Conservation (phyloP, 1,284 basidiomycete genomes). For the Vanrija humicola region DNA sequence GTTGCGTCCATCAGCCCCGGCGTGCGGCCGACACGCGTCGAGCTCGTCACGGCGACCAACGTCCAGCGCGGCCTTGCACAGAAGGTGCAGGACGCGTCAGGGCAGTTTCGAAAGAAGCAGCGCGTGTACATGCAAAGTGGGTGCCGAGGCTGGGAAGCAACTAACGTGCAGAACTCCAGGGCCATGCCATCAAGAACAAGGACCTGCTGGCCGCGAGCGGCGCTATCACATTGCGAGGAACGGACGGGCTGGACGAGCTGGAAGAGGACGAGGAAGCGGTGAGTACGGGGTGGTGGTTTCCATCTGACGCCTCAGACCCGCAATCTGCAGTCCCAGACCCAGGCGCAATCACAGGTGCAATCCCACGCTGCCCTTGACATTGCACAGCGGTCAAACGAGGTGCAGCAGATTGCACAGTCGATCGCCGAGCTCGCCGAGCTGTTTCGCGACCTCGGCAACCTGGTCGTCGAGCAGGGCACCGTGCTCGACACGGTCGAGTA, state of each 20-base stretch:
- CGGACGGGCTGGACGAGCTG: conserved; percentile 71
- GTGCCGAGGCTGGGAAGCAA: conserved; percentile 43
- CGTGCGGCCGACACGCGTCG: conserved; percentile 52
- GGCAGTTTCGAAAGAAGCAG: conserved; percentile 95
- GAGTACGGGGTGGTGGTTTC: conserved; percentile 16
- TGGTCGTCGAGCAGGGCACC: conserved; percentile 98
- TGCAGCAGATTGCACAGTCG: conserved; percentile 86
- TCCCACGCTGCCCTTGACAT: conserved; percentile 54
- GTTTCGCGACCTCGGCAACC: conserved; percentile 86
- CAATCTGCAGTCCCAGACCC: conserved; percentile 21
- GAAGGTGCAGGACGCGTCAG: conserved; percentile 87
- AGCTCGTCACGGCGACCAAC: conserved; percentile 77
- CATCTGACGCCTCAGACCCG: background rate
- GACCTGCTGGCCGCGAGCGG: conserved; percentile 77
- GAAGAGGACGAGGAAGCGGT: conserved; percentile 78
- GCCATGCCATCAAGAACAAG: conserved; percentile 90
- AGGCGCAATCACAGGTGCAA: conserved; percentile 42
- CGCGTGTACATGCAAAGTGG: conserved; percentile 93
- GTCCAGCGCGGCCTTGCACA: conserved; percentile 95
- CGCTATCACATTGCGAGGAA: conserved; percentile 71
- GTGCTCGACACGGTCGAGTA: conserved; percentile 95
- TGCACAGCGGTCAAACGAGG: conserved; percentile 65
- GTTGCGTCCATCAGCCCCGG: conserved; percentile 55
- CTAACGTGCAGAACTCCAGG: conserved; percentile 68
- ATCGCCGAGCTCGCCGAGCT: conserved; percentile 89